phyloP scores from a whole-genome alignment of 345 rosid species.

The Clarkia xantiana region DNA sequence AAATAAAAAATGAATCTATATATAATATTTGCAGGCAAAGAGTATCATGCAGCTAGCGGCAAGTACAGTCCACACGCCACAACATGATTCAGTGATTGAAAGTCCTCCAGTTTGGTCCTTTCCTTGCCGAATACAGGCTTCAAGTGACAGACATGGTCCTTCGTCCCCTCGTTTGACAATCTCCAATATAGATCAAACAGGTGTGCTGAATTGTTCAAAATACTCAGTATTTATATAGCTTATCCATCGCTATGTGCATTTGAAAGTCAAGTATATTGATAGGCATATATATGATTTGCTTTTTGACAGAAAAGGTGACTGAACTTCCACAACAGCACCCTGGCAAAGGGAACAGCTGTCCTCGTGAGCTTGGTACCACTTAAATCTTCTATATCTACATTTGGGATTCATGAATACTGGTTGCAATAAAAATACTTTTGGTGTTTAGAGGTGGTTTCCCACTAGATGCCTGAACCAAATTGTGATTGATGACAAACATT shows the following conservation, averaged over 20 bases:
- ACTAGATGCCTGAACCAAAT: too few relatives aligned
- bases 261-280: background rate
- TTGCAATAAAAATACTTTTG: too few relatives aligned
- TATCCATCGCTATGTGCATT: too few relatives aligned
- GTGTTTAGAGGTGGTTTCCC: too few relatives aligned
- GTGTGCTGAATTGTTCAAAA: slow-evolving; percentile 14
- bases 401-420: too few relatives aligned
- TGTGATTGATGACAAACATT: too few relatives aligned
- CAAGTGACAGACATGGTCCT: slow-evolving; percentile 17
- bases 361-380: too few relatives aligned
- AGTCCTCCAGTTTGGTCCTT: slow-evolving; percentile 19
- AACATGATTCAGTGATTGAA: slow-evolving; percentile 26
- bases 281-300: background rate
- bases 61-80: slow-evolving; percentile 34
- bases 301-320: too few relatives aligned
- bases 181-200: slow-evolving; percentile 35
- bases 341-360: background rate
- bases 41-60: slow-evolving; percentile 79
- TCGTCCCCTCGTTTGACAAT: slow-evolving; percentile 23
- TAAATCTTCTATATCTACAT: too few relatives aligned
- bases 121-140: slow-evolving; percentile 25
- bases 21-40: slow-evolving; percentile 50
- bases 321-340: background rate
- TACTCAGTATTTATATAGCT: too few relatives aligned
- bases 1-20: background rate